These are phyloP conservation scores for Fonsecaea monophora DNA, from an alignment of 2,329 filamentous ascomycete species.

Conservation along the genomic window DNA sequence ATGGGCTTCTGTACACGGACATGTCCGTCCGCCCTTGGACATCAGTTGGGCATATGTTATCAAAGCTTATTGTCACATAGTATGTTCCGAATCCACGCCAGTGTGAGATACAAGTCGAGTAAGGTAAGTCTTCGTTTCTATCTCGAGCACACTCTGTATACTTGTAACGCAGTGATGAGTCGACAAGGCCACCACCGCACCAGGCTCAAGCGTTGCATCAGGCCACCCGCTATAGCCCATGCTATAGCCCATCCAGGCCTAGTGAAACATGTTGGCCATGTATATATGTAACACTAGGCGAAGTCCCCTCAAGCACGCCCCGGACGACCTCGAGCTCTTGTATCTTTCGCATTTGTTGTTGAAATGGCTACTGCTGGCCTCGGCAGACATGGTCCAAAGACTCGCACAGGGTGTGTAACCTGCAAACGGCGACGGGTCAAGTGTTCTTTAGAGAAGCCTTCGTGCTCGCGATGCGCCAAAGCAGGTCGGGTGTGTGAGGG, in stretches of 20 bases:
- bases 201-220: not conserved
- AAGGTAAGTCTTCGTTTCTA: not conserved
- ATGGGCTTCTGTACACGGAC: not conserved
- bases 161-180: not conserved
- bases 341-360: not conserved
- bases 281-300: no score
- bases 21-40: slow-evolving; percentile 8
- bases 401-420: slow-evolving; percentile 13
- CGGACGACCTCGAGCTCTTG: not conserved
- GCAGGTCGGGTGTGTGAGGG: slow-evolving; percentile 10
- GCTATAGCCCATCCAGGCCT: not conserved
- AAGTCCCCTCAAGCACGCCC: no score
- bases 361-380: not conserved
- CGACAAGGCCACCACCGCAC: not conserved
- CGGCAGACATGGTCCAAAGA: slow-evolving; percentile 14
- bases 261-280: not conserved
- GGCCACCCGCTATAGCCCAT: not conserved
- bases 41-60: not conserved
- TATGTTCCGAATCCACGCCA: not conserved
- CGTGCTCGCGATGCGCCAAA: slow-evolving; percentile 9
- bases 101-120: not conserved
- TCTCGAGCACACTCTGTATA: slow-evolving; percentile 30
- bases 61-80: not conserved
- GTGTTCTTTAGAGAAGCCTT: slow-evolving; percentile 10
- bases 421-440: slow-evolving; percentile 14